Base-by-base conservation (phyloP, 1,139 yeast genomes). In the Geotrichum candidum region DNA sequence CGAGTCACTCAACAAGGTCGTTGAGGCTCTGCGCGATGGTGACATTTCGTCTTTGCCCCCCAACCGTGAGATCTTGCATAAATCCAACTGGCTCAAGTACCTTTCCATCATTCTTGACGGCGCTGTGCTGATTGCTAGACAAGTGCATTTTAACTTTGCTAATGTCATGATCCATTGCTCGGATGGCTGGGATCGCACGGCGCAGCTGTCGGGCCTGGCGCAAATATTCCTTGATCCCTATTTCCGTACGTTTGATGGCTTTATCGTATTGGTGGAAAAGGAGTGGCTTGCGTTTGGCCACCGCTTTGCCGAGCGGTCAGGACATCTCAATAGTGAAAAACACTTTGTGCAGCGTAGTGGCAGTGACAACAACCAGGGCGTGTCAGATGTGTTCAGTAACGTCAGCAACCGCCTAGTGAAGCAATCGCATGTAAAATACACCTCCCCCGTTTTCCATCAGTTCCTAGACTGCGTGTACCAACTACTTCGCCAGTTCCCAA, bases 131-230 rank as follows among this genome's bases (percentile, higher is more conserved):
- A 82, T 94, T 58, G 84, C 88, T 48, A 87, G 90, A 68, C 88
- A 94, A 31, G 82, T 94, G 27, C 90, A 90, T 65, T 83, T 87
- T 68, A 89, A 90, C 71, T 85, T 87, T 64, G 88, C 96, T 15
- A 95, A 92, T 73, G 83, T 94, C 6, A 73, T 94, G 7, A 82
- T 95, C 11, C 99, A 94, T 75, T 94, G 99, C 72, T 91, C 97
- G 0, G 99, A 94, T 76, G 99, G 99, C 0, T 94, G 99, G 99
- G 99, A 94, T 72, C 79, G 99, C 63, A 95, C 99, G 0, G 84
- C 97, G 0, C 98, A 94, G 71, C 83, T 92, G 0, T 83, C 92
- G 10, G 88, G 97, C 3, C 76, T 94, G 64, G 85, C 92, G 53
- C 96, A 94, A 73, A 76, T 95, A 7, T 90, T 96, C 70, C 78